Percentiles rank a stretch among this genome's conserved stretches.
phyloP scores from a whole-genome alignment of 306 rosid genomes.

The Acacia crassicarpa region DNA sequence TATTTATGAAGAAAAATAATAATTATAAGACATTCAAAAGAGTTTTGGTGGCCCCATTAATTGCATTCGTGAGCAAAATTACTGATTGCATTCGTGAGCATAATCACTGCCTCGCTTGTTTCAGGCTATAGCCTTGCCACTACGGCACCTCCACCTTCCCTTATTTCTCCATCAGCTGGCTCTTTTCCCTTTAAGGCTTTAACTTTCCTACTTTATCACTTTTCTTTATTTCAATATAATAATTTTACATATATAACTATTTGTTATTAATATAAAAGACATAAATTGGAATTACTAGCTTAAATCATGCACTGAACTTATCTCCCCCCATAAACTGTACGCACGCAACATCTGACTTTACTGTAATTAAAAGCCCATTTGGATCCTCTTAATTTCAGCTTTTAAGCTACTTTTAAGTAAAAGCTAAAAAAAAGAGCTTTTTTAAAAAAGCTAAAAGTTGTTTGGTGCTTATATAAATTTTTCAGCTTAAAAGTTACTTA shows the following conservation, averaged over 20 bases:
- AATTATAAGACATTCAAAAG: background rate
- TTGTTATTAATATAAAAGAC: background rate
- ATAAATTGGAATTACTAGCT: background rate
- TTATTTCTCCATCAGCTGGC: background rate
- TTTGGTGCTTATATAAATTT: too few species aligned
- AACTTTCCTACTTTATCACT: background rate
- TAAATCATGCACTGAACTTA: background rate
- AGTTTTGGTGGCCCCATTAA: background rate
- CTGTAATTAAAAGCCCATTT: too few species aligned
- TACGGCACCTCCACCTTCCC: conserved; percentile 28
- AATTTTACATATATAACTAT: background rate
- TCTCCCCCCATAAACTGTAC: background rate
- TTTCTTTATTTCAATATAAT: background rate
- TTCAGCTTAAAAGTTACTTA: too few species aligned
- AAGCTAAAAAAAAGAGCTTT: too few species aligned
- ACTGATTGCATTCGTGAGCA: background rate
- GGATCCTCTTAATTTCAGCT: too few species aligned
- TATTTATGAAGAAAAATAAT: background rate
- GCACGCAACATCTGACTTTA: background rate
- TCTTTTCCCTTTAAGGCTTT: background rate
- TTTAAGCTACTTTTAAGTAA: too few species aligned
- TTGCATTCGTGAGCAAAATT: background rate
- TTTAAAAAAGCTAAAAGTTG: too few species aligned
- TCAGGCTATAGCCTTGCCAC: background rate
- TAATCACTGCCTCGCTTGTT: background rate